A percentile compares a stretch with the other conserved stretches of the same genome.
Conservation (phyloP, 1,284 basidiomycete genomes). For the Naganishia sp. region DNA sequence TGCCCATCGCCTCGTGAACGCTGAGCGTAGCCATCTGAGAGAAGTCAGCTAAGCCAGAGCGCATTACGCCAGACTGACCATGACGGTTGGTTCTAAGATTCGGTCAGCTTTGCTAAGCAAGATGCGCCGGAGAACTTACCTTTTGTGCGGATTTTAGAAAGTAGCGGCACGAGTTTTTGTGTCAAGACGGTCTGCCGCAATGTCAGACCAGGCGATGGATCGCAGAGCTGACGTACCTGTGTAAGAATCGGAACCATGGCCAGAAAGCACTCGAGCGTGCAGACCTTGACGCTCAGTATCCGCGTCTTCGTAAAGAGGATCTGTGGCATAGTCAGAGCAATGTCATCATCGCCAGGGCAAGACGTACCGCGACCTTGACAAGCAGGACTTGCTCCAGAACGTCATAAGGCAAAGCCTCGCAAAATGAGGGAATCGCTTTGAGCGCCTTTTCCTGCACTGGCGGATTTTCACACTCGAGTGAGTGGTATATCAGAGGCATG, state of each 20-base stretch:
- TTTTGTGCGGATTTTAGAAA: constrained; percentile 93
- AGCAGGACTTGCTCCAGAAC: constrained; percentile 84
- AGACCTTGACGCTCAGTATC: constrained; percentile 81
- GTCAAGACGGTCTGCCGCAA: constrained; percentile 69
- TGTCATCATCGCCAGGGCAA: not conserved
- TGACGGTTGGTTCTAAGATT: constrained; percentile 74
- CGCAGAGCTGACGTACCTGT: constrained; percentile 61
- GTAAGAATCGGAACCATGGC: constrained; percentile 92
- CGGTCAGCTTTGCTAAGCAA: constrained; percentile 9
- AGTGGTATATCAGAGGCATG: constrained; percentile 90
- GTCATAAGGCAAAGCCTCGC: constrained; percentile 89
- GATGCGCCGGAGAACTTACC: constrained; percentile 39
- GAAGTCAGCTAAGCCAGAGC: not conserved
- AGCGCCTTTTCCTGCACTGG: constrained; percentile 88
- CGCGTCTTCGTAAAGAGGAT: constrained; percentile 86
- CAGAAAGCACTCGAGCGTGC: constrained; percentile 83
- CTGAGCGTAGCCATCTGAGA: constrained; percentile 81
- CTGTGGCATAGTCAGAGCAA: constrained; percentile 53
- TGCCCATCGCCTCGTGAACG: constrained; percentile 95
- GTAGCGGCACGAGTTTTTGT: constrained; percentile 88
- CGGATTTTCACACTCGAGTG: constrained; percentile 88
- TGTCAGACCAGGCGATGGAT: constrained; percentile 27
- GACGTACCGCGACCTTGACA: constrained; percentile 78
- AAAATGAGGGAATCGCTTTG: constrained; percentile 78
- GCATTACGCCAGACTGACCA: constrained; percentile 58